A percentile compares a stretch with the other conserved stretches of the same genome.
These are phyloP conservation scores for Echeveria elegans DNA, from an alignment of 164 flowering plant genomes.

Conservation along the genomic window DNA sequence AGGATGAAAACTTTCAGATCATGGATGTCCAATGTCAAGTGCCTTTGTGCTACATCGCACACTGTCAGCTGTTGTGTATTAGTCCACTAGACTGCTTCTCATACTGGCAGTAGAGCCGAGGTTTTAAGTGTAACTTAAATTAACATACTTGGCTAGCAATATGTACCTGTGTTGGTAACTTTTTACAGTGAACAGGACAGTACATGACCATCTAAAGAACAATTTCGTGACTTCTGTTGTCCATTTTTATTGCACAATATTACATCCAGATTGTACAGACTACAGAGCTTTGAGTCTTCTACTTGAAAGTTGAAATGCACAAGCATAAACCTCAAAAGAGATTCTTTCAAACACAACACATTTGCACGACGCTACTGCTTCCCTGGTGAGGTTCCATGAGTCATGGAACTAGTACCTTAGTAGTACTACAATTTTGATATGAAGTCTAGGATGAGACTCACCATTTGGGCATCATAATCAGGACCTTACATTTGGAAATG, in stretches of 20 bases:
- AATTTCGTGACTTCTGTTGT: background rate
- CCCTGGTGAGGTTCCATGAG: background rate
- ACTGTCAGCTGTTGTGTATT: background rate
- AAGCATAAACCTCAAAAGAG: background rate
- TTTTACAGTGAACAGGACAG: background rate
- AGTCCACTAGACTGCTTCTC: background rate
- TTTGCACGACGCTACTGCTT: too few relatives aligned
- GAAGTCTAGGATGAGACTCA: background rate
- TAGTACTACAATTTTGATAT: background rate
- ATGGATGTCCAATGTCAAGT: background rate
- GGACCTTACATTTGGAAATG: constrained; percentile 42
- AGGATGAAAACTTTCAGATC: background rate
- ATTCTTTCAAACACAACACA: too few relatives aligned
- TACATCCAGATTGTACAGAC: constrained; percentile 1
- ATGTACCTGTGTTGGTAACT: background rate
- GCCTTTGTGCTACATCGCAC: background rate
- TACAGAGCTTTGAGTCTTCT: background rate
- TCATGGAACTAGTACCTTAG: background rate
- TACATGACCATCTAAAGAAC: background rate
- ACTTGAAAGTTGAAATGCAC: background rate
- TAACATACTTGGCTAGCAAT: background rate
- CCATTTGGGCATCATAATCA: constrained; percentile 70
- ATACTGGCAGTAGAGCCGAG: background rate
- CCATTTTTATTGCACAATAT: background rate
- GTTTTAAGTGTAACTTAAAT: background rate